These are phyloP conservation scores for Piromyces sp. DNA, from an alignment of 192 early-diverging fungal species.

Conservation along the genomic window DNA sequence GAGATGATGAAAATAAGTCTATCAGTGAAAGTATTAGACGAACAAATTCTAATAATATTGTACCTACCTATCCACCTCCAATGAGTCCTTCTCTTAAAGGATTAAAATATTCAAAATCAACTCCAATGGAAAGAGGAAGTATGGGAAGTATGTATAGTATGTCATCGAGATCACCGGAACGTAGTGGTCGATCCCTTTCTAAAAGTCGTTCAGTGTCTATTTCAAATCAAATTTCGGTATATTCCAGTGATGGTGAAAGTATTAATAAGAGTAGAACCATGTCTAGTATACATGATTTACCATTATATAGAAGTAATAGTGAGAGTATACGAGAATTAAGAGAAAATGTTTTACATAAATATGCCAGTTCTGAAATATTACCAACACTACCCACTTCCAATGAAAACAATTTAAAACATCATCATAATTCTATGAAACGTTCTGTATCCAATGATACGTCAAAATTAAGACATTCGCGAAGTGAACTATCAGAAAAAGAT, in stretches of 20 bases:
- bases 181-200: background rate
- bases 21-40: too few species aligned
- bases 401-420: background rate
- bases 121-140: background rate
- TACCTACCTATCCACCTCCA: background rate
- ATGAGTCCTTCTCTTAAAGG: background rate
- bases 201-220: background rate
- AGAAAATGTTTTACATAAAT: background rate
- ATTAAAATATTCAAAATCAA: background rate
- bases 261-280: background rate
- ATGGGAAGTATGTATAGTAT: background rate
- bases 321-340: background rate
- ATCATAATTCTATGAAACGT: background rate
- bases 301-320: background rate
- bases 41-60: background rate
- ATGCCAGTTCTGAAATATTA: background rate
- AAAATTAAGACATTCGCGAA: background rate
- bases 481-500: background rate
- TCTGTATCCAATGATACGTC: background rate
- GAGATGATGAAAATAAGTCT: background rate
- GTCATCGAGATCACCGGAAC: background rate
- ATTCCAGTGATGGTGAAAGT: background rate
- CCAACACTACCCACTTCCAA: background rate
- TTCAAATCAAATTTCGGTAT: background rate
- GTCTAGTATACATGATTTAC: background rate